A percentile compares a stretch with the other conserved stretches of the same genome.
These are phyloP conservation scores for Eleusine coracana DNA, from an alignment of 176 grass and related monocot species.

Conservation along the genomic window DNA sequence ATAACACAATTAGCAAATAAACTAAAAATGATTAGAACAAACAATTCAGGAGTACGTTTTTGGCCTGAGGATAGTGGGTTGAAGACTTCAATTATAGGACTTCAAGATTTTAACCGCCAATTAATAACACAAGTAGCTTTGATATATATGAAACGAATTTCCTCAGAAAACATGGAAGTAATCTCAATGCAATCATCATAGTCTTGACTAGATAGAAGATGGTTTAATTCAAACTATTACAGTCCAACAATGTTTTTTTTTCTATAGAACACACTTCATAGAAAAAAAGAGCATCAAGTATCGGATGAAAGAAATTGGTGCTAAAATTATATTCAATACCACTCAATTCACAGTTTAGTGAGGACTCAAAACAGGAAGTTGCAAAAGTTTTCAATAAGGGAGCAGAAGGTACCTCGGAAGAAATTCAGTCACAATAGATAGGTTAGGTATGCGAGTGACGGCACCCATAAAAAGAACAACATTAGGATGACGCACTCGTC, in stretches of 20 bases:
- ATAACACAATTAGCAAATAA: slow-evolving; percentile 40
- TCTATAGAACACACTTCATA: background rate
- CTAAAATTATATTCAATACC: background rate
- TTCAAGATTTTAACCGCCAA: background rate
- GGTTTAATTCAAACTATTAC: background rate
- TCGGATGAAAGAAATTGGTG: background rate
- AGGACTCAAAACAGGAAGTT: slow-evolving; percentile 25
- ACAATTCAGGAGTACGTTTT: background rate
- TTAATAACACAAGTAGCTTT: background rate
- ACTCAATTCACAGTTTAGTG: background rate
- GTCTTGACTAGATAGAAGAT: background rate
- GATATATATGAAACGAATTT: background rate
- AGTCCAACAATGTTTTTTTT: background rate
- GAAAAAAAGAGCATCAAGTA: background rate
- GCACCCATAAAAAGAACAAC: slow-evolving; percentile 99
- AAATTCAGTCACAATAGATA: slow-evolving; percentile 97
- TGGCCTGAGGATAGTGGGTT: background rate
- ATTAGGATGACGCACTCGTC: slow-evolving; percentile 94
- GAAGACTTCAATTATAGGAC: background rate
- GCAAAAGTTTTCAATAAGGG: slow-evolving; percentile 32
- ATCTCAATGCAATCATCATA: background rate
- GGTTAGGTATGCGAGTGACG: slow-evolving; percentile 83
- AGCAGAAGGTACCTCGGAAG: slow-evolving; percentile 82
- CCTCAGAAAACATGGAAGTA: background rate
- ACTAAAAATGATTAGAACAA: background rate